phyloP scores from a whole-genome alignment of 148 eudicot genomes.

The Arctostaphylos glauca region DNA sequence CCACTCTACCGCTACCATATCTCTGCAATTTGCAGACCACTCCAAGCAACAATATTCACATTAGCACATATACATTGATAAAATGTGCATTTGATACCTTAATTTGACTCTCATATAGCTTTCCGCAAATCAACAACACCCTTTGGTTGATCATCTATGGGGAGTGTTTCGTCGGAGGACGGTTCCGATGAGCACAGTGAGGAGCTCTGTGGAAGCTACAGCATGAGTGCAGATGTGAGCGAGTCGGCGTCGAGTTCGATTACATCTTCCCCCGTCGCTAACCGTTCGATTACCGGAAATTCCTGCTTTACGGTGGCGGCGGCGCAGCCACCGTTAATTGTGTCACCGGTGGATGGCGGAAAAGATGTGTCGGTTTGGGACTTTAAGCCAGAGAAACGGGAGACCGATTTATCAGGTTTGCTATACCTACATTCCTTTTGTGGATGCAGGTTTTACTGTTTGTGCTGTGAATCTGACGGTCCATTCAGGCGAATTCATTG shows the following conservation, averaged over 20 bases:
- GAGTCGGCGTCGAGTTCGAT: constrained; percentile 27
- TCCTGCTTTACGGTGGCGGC: not conserved
- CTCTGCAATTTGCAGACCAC: not conserved
- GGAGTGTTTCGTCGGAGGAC: constrained; percentile 21
- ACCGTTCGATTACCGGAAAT: not conserved
- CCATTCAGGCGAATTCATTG: not conserved
- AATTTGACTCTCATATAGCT: not conserved
- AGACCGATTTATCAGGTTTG: constrained; percentile 56
- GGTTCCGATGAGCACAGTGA: constrained; percentile 12
- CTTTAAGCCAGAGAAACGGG: constrained; percentile 30
- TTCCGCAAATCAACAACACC: not conserved
- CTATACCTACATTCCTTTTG: not conserved
- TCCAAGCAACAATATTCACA: not conserved
- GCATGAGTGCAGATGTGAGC: constrained; percentile 32
- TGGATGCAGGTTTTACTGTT: not conserved
- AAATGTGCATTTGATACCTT: constrained; percentile 3
- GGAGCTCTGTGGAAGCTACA: constrained; percentile 23
- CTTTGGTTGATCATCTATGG: not conserved
- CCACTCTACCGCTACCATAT: not conserved
- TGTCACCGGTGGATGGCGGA: constrained; percentile 23
- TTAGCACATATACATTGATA: not conserved
- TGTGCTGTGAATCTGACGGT: not conserved
- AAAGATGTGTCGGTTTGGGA: constrained; percentile 62
- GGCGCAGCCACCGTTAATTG: constrained; percentile 10
- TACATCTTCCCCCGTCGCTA: constrained; percentile 10